Base-by-base conservation (phyloP, 1,284 basidiomycete genomes). In the Earliella scabrosa region DNA sequence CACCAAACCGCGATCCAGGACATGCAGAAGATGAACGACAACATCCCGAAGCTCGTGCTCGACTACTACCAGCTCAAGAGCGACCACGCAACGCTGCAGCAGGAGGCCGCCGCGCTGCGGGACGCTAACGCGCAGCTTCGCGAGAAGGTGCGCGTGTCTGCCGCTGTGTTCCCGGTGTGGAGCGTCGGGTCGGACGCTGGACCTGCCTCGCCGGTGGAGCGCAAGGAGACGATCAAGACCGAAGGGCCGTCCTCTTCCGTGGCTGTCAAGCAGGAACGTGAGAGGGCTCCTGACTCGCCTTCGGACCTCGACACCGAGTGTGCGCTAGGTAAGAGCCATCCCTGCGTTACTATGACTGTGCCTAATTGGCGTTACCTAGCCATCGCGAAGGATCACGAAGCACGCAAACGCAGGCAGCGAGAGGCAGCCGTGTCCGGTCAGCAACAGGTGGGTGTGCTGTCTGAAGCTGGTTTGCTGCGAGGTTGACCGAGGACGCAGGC, bases 41-140 rank as follows among this genome's bases (percentile, higher is more conserved):
- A 55, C 36, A 0, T 58, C 46, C 50, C 55, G 35, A 48, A 44
- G 56, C 36, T 61, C 27, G 21, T 61, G 4, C 2, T 45, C 8
- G 60, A 61, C 4, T 36, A 41, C 26, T 51, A 27, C 21, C 46
- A 56, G 35, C 27, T 52, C 29, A 46, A 56, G 36, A 38, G n/a
- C 23, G 49, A 56, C 2, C 51, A 56, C 13, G 56, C 44, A 10
- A 21, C 16, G 26, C 21, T 56, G 20, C 10, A 11, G 20, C 34
- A 14, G 45, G 56, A 61, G 54, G 7, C 54, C 8, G 41, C 11
- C n/a, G n/a, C 18, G 21, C 20, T 54, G 31, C 47, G 39, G 35
- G 60, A 49, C 46, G 54, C 47, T 47, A 60, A 54, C 31, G 51
- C 29, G 40, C 27, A 39, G 46, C 32, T 62, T 29, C 51, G 50